Conservation (phyloP, 306 rosid genomes). For the Pachyrhizus erosus region DNA sequence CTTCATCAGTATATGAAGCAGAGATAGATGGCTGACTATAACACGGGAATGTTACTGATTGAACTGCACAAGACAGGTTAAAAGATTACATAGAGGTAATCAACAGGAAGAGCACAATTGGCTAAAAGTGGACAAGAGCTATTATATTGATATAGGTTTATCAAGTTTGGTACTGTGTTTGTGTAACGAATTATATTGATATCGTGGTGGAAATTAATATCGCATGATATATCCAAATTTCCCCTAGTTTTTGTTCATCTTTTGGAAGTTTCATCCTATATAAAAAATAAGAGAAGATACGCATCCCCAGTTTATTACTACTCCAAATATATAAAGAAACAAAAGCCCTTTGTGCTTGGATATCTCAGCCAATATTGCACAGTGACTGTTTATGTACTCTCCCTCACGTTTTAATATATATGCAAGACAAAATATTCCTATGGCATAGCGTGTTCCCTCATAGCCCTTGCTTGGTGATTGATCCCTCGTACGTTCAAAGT, state of each 20-base stretch:
- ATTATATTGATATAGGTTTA: neutral
- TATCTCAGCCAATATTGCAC: too few species aligned
- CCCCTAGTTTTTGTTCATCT: neutral
- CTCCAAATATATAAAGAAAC: conserved; percentile 2
- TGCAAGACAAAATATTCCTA: neutral
- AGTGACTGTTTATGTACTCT: too few species aligned
- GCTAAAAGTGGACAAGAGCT: neutral
- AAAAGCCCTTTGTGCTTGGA: neutral
- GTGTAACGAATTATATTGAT: too few species aligned
- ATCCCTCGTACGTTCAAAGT: neutral
- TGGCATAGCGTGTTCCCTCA: neutral
- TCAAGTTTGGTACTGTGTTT: too few species aligned
- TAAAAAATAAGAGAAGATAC: neutral
- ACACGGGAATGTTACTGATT: conserved; percentile 23
- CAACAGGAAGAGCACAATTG: neutral
- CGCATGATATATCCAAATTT: conserved; percentile 9
- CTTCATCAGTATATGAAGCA: conserved; percentile 38
- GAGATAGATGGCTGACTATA: conserved; percentile 30
- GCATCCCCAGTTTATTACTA: neutral
- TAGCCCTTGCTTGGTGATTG: neutral
- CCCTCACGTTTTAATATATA: neutral
- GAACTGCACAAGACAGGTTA: conserved; percentile 46
- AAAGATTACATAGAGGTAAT: conserved; percentile 11
- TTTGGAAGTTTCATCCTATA: neutral
- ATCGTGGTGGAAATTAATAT: too few species aligned